Evolutionary conservation across 2,329 filamentous ascomycete species (phyloP).

Genomic region (Penicillium occitanis): DNA sequence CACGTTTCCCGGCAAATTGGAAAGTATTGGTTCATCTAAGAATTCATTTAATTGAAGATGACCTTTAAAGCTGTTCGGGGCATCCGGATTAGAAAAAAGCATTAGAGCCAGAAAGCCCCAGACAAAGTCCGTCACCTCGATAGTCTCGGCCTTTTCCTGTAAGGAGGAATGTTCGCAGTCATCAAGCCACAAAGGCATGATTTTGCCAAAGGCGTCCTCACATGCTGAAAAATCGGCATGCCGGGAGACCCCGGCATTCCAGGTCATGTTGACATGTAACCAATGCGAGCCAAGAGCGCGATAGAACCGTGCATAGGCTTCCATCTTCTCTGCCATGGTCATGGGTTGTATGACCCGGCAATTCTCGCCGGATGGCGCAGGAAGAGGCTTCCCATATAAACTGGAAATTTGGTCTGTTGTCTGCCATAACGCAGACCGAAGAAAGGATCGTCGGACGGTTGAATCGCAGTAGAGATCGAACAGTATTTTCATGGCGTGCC

Average conservation of each 20-base stretch:
- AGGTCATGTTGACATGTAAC: constrained; percentile 5
- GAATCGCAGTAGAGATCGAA: constrained; percentile 17
- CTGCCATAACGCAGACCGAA: constrained; percentile 2
- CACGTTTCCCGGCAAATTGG: not conserved
- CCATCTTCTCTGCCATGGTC: not conserved
- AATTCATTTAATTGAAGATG: not conserved
- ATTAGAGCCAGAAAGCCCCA: constrained; percentile 14
- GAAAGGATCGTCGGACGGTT: not conserved
- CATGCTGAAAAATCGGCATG: not conserved
- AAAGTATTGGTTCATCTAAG: not conserved
- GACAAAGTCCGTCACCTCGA: constrained; percentile 9
- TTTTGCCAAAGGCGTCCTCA: not conserved
- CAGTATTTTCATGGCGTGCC: constrained; percentile 15
- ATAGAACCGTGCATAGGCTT: constrained; percentile 17
- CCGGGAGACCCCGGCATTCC: not conserved
- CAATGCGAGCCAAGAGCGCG: constrained; percentile 10
- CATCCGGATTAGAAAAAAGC: not conserved
- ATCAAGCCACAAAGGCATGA: not conserved
- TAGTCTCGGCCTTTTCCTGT: constrained; percentile 13
- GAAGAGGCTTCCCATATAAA: not conserved
- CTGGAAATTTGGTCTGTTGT: not conserved
- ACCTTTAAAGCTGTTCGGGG: not conserved
- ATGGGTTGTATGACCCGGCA: not conserved
- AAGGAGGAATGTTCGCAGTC: not conserved
- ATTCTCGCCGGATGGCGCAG: not conserved